A percentile compares a stretch with the other conserved stretches of the same genome.
Conservation (phyloP, 441 rosid species). For the Flueggea neowawraea region DNA sequence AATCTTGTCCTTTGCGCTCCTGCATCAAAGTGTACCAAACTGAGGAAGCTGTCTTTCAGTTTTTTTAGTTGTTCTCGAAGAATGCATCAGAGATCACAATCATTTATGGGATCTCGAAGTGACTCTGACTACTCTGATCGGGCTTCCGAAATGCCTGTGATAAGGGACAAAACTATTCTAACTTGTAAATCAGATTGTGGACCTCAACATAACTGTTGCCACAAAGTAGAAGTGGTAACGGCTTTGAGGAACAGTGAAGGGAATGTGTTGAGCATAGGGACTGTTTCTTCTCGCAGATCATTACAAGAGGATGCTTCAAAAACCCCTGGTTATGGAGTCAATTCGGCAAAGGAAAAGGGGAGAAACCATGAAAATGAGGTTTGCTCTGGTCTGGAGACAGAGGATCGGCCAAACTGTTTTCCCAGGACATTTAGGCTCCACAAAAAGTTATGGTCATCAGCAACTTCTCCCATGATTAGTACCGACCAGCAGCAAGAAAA, state of each 20-base stretch:
- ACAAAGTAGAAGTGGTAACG: conserved; percentile 32
- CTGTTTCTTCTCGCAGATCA: conserved; percentile 38
- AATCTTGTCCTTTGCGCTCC: conserved; percentile 52
- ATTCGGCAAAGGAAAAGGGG: conserved; percentile 25
- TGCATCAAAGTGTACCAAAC: conserved; percentile 41
- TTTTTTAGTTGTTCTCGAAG: conserved; percentile 77
- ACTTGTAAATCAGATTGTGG: conserved; percentile 32
- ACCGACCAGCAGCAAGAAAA: conserved; percentile 30
- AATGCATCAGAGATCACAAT: conserved; percentile 44
- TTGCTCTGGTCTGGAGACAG: conserved; percentile 23
- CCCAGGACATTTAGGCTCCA: conserved; percentile 32
- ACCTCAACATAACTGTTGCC: conserved; percentile 28
- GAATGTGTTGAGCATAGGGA: conserved; percentile 56
- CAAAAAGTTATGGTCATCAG: conserved; percentile 22
- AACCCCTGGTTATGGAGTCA: conserved; percentile 19
- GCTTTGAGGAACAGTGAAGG: conserved; percentile 76
- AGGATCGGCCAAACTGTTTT: conserved; percentile 40
- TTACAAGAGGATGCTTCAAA: conserved; percentile 24
- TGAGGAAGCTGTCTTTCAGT: conserved; percentile 53
- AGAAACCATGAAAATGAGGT: conserved; percentile 11
- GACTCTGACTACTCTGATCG: conserved; percentile 42
- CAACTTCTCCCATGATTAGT: conserved; percentile 24
- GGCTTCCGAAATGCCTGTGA: conserved; percentile 41
- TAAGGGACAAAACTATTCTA: conserved; percentile 22
- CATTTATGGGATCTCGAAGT: conserved; percentile 29